Percentiles rank a stretch among this genome's conserved stretches.
These are phyloP conservation scores for Diphasiastrum complanatum DNA, from an alignment of 83 land plant species.

Conservation along the genomic window DNA sequence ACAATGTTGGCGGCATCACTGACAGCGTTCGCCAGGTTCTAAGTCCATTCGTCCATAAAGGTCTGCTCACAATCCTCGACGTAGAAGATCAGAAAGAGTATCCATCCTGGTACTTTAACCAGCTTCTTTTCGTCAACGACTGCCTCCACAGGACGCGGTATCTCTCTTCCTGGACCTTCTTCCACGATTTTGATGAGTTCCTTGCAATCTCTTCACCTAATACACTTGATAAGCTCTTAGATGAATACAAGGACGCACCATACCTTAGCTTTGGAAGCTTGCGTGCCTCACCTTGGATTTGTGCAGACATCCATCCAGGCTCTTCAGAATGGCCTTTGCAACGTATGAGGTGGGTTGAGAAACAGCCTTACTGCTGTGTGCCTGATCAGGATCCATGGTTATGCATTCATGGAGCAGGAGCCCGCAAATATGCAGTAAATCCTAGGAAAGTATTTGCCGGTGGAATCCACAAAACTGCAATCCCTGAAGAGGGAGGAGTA, in stretches of 20 bases:
- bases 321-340: conserved; percentile 1
- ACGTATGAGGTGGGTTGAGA: conserved; percentile 14
- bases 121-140: conserved; percentile 18
- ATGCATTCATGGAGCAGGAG: background rate
- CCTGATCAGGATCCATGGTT: conserved; percentile 13
- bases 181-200: conserved; percentile 22
- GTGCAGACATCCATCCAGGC: background rate
- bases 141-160: conserved; percentile 13
- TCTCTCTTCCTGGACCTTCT: conserved; percentile 9
- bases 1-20: conserved; percentile 18
- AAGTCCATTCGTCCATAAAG: background rate
- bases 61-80: conserved; percentile 16
- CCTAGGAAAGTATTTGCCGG: background rate
- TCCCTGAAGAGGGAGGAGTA: conserved; percentile 13
- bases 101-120: conserved; percentile 17
- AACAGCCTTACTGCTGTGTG: background rate
- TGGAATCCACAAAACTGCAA: conserved; percentile 16
- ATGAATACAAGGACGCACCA: conserved; percentile 5
- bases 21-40: background rate
- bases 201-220: conserved; percentile 6
- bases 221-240: conserved; percentile 7
- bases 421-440: conserved; percentile 13
- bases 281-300: conserved; percentile 4
- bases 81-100: background rate
- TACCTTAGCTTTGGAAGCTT: conserved; percentile 15